Base-by-base conservation (phyloP, 805 yeast genomes). In the Tanozyma kutaoensis region DNA sequence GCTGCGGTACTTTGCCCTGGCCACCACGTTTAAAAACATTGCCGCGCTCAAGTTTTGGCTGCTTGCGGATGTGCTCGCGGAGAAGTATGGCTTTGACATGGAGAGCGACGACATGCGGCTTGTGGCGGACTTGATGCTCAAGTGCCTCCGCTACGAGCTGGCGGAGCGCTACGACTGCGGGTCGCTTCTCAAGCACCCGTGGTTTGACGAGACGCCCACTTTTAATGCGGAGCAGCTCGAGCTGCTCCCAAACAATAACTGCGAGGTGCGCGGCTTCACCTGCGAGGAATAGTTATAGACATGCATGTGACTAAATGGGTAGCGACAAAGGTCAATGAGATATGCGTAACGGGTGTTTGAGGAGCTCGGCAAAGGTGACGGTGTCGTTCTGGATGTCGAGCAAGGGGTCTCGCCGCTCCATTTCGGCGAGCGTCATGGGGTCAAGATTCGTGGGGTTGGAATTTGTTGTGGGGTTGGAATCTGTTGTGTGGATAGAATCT, bases 81-180 rank as follows among this genome's bases (percentile, higher is more conserved):
- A 61, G 24, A 65, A 65, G 38, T 72, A 66, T 42, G 64, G 65
- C 37, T 56, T 69, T 32, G 49, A 48, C 12, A 29, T 29, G 9
- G 37, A 42, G 15, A 55, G 54, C 28, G 38, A 48, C 13, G 46
- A 53, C 20, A 57, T 64, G 4, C 31, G 35, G 20, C 56, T 64
- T 21, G 45, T 69, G 12, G 39, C 62, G 4, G 66, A 60, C 30
- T 68, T 74, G 32, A 50, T 74, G 21, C 38, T 52, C 25, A 58
- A 66, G 29, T 67, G 76, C 56, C 52, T 74, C 25, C 53, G 50
- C 25, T 58, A 61, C 37, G 59, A 64, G 37, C 67, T 74, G 15
- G 46, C 46, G 24, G 58, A 58, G 9, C 53, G 80, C 28, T 62
- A 56, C 27, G 78, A 72, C 50, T 67, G 73, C 15, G 66, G 69